phyloP scores from a whole-genome alignment of 352 stramenopile genomes.

The Globisporangium abappressorium region DNA sequence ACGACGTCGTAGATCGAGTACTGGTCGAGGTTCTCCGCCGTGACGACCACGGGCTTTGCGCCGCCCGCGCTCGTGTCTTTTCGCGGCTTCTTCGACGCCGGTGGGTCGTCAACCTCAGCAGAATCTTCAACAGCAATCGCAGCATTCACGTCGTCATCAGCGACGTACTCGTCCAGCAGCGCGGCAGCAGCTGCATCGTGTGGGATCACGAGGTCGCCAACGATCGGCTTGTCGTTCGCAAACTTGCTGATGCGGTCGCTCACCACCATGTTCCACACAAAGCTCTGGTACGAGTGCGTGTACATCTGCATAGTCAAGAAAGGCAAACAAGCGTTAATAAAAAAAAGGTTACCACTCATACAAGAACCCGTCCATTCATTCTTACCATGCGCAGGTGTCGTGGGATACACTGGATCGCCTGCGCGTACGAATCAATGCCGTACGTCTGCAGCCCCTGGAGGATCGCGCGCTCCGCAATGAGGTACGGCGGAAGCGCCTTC shows the following conservation, averaged over 20 bases:
- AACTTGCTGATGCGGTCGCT: conserved; percentile 86
- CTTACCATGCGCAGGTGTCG: conserved; percentile 79
- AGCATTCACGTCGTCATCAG: conserved; percentile 21
- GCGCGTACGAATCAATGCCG: conserved; percentile 50
- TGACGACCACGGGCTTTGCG: conserved; percentile 51
- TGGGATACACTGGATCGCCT: conserved; percentile 77
- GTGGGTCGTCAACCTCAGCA: conserved; percentile 29
- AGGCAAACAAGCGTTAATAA: neutral
- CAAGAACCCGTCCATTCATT: neutral
- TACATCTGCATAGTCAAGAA: conserved; percentile 57
- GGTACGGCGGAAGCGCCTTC: conserved; percentile 64
- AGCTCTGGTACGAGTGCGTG: conserved; percentile 93
- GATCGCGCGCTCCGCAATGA: conserved; percentile 78
- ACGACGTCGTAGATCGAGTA: conserved; percentile 95
- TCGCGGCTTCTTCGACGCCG: conserved; percentile 36
- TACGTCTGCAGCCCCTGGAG: conserved; percentile 60
- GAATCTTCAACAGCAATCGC: neutral
- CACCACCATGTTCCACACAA: conserved; percentile 94
- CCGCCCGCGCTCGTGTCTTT: conserved; percentile 13
- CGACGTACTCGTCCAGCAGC: conserved; percentile 27
- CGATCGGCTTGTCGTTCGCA: conserved; percentile 56
- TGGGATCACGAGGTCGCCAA: conserved; percentile 91
- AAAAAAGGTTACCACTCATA: neutral
- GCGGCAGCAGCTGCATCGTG: conserved; percentile 14
- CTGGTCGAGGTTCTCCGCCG: conserved; percentile 84